Evolutionary conservation across 2,329 filamentous ascomycete genomes (phyloP).

Genomic region (Chaetomium sp.): DNA sequence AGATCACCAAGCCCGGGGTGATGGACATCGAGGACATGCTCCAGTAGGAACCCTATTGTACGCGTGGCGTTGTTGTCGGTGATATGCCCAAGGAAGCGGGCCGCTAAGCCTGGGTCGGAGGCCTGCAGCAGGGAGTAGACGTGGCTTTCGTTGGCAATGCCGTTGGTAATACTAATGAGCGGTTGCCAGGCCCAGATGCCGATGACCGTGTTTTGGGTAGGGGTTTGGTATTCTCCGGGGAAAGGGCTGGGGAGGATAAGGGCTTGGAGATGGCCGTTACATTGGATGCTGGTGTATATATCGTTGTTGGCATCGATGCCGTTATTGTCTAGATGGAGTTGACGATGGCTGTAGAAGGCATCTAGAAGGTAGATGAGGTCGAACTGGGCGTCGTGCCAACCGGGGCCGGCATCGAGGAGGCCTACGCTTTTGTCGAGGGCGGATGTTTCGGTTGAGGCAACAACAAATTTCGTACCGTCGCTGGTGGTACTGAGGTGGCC

Average conservation of each 20-base stretch:
- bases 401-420: background rate
- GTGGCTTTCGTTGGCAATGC: background rate
- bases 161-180: background rate
- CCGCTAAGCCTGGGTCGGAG: background rate
- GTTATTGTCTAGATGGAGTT: too few species aligned
- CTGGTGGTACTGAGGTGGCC: background rate
- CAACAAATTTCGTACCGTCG: background rate
- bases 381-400: too few species aligned
- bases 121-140: background rate
- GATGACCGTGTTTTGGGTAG: background rate
- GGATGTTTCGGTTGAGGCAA: background rate
- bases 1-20: background rate
- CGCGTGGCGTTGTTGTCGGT: background rate
- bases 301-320: too few species aligned
- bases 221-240: background rate
- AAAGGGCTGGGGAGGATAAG: background rate
- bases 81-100: conserved; percentile 1
- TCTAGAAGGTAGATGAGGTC: too few species aligned
- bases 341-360: background rate
- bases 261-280: background rate
- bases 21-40: background rate
- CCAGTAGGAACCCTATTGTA: background rate
- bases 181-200: background rate
- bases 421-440: background rate
- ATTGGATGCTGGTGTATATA: background rate